Evolutionary conservation across 345 rosid genomes (phyloP).

Genomic region (Aquilaria yunnanensis): DNA sequence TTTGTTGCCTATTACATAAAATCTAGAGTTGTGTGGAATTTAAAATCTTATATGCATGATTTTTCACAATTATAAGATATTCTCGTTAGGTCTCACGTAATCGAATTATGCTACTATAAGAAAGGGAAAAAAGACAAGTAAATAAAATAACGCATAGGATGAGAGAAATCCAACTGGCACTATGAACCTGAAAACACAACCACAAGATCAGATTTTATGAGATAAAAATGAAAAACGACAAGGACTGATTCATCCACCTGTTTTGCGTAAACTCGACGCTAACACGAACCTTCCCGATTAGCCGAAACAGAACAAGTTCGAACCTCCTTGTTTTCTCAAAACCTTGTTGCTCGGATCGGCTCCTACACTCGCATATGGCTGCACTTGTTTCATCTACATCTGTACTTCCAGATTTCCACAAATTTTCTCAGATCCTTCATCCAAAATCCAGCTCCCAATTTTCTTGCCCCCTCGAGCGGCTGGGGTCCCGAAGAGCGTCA

Average conservation of each 20-base stretch:
- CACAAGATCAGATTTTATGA: slow-evolving; percentile 50
- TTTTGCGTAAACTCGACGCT: not conserved
- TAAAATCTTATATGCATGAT: too few species aligned
- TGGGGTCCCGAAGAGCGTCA: slow-evolving; percentile 18
- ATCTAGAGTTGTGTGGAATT: too few species aligned
- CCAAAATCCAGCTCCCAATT: slow-evolving; percentile 22
- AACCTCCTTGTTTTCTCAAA: not conserved
- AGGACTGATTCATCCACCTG: not conserved
- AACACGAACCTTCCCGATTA: not conserved
- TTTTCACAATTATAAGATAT: too few species aligned
- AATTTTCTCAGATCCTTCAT: slow-evolving; percentile 29
- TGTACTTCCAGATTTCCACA: slow-evolving; percentile 23
- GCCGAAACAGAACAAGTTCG: slow-evolving; percentile 8
- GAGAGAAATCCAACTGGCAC: slow-evolving; percentile 24
- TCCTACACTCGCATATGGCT: slow-evolving; percentile 34
- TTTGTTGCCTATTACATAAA: too few species aligned
- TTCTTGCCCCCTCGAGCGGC: slow-evolving; percentile 7
- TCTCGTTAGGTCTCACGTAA: too few species aligned
- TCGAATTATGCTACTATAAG: too few species aligned
- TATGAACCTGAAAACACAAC: slow-evolving; percentile 18
- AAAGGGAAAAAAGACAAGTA: too few species aligned
- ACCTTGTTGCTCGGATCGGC: not conserved
- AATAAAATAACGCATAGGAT: slow-evolving; percentile 6
- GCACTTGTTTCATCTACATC: slow-evolving; percentile 41
- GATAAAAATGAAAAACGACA: slow-evolving; percentile 20